phyloP scores from a whole-genome alignment of 352 stramenopile genomes.

The Pythium rishiriense region DNA sequence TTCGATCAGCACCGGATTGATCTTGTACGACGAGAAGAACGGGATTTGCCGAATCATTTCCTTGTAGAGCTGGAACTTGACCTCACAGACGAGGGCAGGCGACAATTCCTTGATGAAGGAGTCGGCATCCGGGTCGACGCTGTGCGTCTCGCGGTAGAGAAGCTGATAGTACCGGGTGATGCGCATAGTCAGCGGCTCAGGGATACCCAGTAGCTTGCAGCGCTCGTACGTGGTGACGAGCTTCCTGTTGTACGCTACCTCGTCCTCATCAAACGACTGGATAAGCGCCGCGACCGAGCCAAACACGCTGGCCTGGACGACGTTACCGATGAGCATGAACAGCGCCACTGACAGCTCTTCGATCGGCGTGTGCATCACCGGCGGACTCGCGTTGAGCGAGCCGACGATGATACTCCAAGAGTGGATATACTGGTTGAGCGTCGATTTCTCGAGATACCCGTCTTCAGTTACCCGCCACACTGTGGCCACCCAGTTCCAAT shows the following conservation, averaged over 20 bases:
- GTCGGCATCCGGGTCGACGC: slow-evolving; percentile 60
- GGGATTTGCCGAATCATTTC: slow-evolving; percentile 80
- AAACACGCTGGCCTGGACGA: slow-evolving; percentile 70
- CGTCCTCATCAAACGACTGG: slow-evolving; percentile 69
- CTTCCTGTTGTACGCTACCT: slow-evolving; percentile 75
- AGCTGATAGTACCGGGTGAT: slow-evolving; percentile 77
- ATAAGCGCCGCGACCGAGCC: slow-evolving; percentile 66
- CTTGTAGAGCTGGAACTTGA: slow-evolving; percentile 78
- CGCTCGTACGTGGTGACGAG: slow-evolving; percentile 64
- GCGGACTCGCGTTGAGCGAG: slow-evolving; percentile 63
- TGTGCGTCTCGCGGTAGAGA: slow-evolving; percentile 70
- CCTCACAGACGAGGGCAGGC: slow-evolving; percentile 65
- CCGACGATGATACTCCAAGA: slow-evolving; percentile 61
- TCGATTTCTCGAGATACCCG: slow-evolving; percentile 25
- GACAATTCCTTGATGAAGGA: slow-evolving; percentile 81
- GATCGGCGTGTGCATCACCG: slow-evolving; percentile 45
- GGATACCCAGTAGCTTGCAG: slow-evolving; percentile 67
- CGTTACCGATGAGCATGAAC: slow-evolving; percentile 74
- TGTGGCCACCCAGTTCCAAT: slow-evolving; percentile 55
- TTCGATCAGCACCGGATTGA: slow-evolving; percentile 72
- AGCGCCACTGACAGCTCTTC: slow-evolving; percentile 59
- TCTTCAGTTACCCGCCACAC: slow-evolving; percentile 46
- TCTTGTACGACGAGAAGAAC: slow-evolving; percentile 63
- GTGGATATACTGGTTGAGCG: slow-evolving; percentile 44
- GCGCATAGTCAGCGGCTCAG: slow-evolving; percentile 43